These are phyloP conservation scores for Voacanga thouarsii DNA, from an alignment of 257 asterid species.

Conservation along the genomic window DNA sequence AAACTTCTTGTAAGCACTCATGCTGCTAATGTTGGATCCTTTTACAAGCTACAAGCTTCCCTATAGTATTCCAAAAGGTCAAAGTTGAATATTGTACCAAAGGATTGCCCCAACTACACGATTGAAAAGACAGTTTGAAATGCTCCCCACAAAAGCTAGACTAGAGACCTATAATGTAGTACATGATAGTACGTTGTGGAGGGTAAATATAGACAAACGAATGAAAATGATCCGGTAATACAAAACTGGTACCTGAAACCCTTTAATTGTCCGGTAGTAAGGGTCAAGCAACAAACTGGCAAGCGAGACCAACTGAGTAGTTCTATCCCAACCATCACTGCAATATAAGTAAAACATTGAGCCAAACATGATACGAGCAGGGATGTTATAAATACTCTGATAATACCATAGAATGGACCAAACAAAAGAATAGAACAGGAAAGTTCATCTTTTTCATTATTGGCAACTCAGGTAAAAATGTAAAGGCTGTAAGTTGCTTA, in stretches of 20 bases:
- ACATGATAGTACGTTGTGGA: not conserved
- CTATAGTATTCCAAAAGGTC: not conserved
- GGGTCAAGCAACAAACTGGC: conserved; percentile 97
- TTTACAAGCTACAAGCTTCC: not conserved
- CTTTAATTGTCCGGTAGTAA: conserved; percentile 82
- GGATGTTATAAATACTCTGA: not conserved
- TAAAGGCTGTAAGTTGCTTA: not conserved
- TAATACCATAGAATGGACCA: not conserved
- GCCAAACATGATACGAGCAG: conserved; percentile 11
- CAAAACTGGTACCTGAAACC: conserved; percentile 71
- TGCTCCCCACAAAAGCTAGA: not conserved
- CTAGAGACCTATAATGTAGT: not conserved
- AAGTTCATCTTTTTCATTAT: not conserved
- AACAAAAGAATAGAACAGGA: not conserved
- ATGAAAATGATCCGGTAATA: not conserved
- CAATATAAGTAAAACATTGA: conserved; percentile 22
- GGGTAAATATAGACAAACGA: not conserved
- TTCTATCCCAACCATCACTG: conserved; percentile 99
- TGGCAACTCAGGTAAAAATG: not conserved
- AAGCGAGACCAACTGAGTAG: conserved; percentile 90
- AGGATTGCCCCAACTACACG: not conserved
- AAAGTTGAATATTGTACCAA: not conserved
- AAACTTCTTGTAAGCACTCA: not conserved
- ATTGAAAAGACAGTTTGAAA: not conserved
- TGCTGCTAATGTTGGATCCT: not conserved